Percentiles rank a stretch among this genome's conserved stretches.
Evolutionary conservation across 177 flowering plant species (phyloP).

Genomic region (Vitis hybrid): DNA sequence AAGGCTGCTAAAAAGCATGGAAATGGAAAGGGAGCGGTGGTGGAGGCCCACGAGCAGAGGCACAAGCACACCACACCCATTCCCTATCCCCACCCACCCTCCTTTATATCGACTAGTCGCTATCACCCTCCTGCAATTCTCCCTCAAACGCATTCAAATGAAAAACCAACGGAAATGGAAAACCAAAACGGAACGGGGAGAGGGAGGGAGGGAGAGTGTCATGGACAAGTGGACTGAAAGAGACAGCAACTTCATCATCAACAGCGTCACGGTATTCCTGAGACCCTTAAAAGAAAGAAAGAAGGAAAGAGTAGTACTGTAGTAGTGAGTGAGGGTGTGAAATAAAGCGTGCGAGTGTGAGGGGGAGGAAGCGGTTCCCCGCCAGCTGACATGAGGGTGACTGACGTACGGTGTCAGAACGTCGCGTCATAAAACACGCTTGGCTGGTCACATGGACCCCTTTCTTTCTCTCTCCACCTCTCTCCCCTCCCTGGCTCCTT

Average conservation of each 20-base stretch:
- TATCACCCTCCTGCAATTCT: background rate
- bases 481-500: background rate
- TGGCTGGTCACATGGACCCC: background rate
- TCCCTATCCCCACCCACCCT: conserved; percentile 4
- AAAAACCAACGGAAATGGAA: background rate
- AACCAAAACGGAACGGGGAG: conserved; percentile 3
- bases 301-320: no score
- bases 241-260: no score
- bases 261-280: no score
- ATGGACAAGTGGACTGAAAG: no score
- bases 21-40: conserved; percentile 9
- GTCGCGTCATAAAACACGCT: conserved; percentile 6
- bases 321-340: no score
- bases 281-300: no score
- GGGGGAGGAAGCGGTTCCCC: conserved; percentile 15
- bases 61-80: background rate
- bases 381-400: conserved; percentile 33
- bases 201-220: background rate
- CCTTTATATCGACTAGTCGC: conserved; percentile 1
- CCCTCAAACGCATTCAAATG: background rate
- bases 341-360: no score
- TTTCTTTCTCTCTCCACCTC: background rate
- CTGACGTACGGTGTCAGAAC: conserved; percentile 10
- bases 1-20: conserved; percentile 23
- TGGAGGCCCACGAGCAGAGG: background rate